Evolutionary conservation across 2,329 filamentous ascomycete species (phyloP), one percentile per base, ranked within the genome.

Genomic region (Geosmithia flava): DNA sequence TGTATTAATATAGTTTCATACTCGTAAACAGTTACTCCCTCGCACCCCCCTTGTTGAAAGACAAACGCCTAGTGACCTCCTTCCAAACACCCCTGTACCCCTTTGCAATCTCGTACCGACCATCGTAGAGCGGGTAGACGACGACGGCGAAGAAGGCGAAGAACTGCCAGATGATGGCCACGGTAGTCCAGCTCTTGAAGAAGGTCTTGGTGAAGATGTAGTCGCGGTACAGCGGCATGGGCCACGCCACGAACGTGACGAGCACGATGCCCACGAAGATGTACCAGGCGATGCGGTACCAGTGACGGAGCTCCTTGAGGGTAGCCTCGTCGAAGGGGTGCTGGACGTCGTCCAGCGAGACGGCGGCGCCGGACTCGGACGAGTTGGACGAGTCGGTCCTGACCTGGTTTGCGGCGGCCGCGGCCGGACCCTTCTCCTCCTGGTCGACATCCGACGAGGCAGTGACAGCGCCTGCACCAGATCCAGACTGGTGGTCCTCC

Each of bases 131-230:
- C 1, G 47, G 47, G 30, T 49, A 49, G 5, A 51, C 29, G 6
- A 46, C 47, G 4, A 49, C 49, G 2, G 44, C 49, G 19, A 51
- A 42, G n/a, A 51, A 49, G 2, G 47, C 47, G 23, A 51, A 51
- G n/a, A 51, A 51, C 16, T 51, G 45, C 45, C 45, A 51, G 8
- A 51, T 45, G 17, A 51, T 49, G 8, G 47, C 47, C 0, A 51
- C 49, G 20, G 45, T 39, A 13, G 47, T 51, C 47, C 47, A 49
- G 10, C 44, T 51, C 20, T 47, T 44, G 45, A 51, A 51, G 20
- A 51, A 47, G 1, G 45, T 45, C 15, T 49, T 51, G 2, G 30
- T 47, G 33, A 49, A 51, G 15, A 49, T 47, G 30, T 49, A 51
- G 17, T 49, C 39, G 23, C 42, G 42, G 37, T 49, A 49, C 3